Percentiles rank a stretch among this genome's conserved stretches.
These are phyloP conservation scores for Didymellaceae sp. DNA, from an alignment of 2,329 filamentous ascomycete genomes.

Conservation along the genomic window DNA sequence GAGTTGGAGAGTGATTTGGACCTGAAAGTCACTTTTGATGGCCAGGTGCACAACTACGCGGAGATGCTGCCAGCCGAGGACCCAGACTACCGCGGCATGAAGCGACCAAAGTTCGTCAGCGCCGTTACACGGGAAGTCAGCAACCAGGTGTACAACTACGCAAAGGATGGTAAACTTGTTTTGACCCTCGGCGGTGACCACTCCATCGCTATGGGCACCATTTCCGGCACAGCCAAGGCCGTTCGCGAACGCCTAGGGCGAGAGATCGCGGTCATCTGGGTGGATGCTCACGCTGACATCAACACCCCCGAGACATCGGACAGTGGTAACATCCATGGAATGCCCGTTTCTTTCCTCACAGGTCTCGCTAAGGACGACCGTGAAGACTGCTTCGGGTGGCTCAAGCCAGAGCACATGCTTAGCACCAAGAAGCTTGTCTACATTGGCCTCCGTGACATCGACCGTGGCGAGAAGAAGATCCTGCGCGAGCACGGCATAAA, in stretches of 20 bases:
- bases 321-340: constrained; percentile 95
- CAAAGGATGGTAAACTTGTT: constrained; percentile 81
- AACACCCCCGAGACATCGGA: constrained; percentile 91
- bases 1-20: constrained; percentile 85
- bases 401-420: constrained; percentile 73
- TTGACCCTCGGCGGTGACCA: constrained; percentile 96
- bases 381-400: constrained; percentile 87
- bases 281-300: constrained; percentile 97
- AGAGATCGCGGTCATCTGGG: constrained; percentile 96
- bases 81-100: constrained; percentile 88
- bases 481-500: constrained; percentile 87
- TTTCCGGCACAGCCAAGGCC: constrained; percentile 86
- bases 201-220: constrained; percentile 92
- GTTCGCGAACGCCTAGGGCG: constrained; percentile 79
- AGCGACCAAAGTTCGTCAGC: constrained; percentile 85
- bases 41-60: constrained; percentile 79
- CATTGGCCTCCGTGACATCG: constrained; percentile 92
- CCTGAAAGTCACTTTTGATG: constrained; percentile 86
- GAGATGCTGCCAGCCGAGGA: constrained; percentile 75
- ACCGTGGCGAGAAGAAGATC: constrained; percentile 91
- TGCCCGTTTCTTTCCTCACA: constrained; percentile 93
- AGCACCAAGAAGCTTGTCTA: constrained; percentile 90
- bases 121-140: constrained; percentile 82
- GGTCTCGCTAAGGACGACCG: constrained; percentile 79
- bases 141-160: constrained; percentile 86